Percentiles rank a stretch among this genome's conserved stretches.
These are phyloP conservation scores for Phytophthora hybrid DNA, from an alignment of 352 stramenopile genomes.

Conservation along the genomic window DNA sequence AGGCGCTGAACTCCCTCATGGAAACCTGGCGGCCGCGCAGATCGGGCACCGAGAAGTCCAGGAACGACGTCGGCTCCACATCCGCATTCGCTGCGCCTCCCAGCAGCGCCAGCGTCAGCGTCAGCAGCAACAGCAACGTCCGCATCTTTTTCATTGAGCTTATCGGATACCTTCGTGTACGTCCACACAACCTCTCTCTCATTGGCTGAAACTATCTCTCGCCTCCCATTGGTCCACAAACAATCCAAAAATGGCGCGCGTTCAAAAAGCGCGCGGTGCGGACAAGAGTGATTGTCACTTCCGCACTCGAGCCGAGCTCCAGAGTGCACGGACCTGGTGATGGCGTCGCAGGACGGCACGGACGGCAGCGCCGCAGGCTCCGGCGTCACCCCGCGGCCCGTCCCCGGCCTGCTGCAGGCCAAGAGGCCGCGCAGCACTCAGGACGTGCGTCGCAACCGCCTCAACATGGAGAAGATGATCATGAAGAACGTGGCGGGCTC, in stretches of 20 bases:
- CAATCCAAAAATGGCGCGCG: slow-evolving; percentile 29
- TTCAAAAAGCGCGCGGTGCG: slow-evolving; percentile 16
- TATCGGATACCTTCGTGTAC: slow-evolving; percentile 18
- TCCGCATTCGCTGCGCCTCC: neutral
- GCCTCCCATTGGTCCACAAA: slow-evolving; percentile 18
- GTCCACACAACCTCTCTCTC: neutral
- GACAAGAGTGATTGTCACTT: slow-evolving; percentile 13
- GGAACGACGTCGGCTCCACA: slow-evolving; percentile 45
- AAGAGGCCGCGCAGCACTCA: slow-evolving; percentile 46
- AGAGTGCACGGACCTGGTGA: slow-evolving; percentile 13
- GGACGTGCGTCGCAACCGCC: slow-evolving; percentile 62
- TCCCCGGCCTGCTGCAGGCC: slow-evolving; percentile 6
- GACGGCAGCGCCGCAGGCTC: slow-evolving; percentile 8
- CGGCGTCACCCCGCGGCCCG: slow-evolving; percentile 6
- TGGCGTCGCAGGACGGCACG: slow-evolving; percentile 25
- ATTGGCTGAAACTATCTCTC: slow-evolving; percentile 20
- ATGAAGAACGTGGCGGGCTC: slow-evolving; percentile 79
- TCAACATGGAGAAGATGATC: slow-evolving; percentile 91
- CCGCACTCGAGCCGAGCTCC: neutral
- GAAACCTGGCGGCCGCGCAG: slow-evolving; percentile 49
- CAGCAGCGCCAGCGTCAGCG: slow-evolving; percentile 20
- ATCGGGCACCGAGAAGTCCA: slow-evolving; percentile 70
- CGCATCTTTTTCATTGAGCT: slow-evolving; percentile 11
- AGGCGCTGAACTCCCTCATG: slow-evolving; percentile 59
- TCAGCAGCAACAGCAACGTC: slow-evolving; percentile 20